Base-by-base conservation (phyloP, 805 yeast genomes). In the Candida railenensis region DNA sequence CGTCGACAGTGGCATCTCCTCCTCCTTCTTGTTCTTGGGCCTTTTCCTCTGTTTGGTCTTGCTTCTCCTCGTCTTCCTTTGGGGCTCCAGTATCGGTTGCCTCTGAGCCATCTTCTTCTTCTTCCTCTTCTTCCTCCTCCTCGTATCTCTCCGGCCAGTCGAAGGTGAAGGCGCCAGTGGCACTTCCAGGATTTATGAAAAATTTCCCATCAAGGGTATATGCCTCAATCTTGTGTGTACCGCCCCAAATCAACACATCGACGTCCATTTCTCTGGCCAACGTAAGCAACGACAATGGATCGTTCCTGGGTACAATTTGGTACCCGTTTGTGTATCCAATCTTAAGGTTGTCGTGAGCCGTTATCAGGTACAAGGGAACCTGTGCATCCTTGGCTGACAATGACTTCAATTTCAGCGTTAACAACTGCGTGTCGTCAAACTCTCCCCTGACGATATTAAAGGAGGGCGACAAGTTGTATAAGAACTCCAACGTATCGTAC, bases 171-270 rank as follows among this genome's bases (percentile, higher is more conserved):
- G 97, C 97, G 21, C 99, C 99, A 0, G 97, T 91, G 37, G 96
- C 96, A 60, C 96, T 86, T 0, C 99, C 99, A 0, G 99, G 98
- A 62, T 89, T 92, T n/a, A 94, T 78, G 59, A 94, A 94, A 63
- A 91, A 89, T 65, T 88, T 89, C 19, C 95, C 96, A 53, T 90
- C 98, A 48, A 91, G 69, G 8, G 94, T 87, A 59, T 90, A 92
- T 0, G 97, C 97, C 60, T 92, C 98, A 3, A 89, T 95, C 53
- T 82, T 81, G 62, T 89, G 96, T 1, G 96, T 86, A 0, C 96
- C 96, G 12, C 98, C 97, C 87, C 94, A 89, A 12, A 94, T 73
- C 53, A 94, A 71, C 3, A 94, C 79, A 64, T 94, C 98, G 34
- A 88, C 97, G 61, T 91, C 95, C 74, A 91, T 76, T 66, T 89